phyloP scores from a whole-genome alignment of 495 filamentous ascomycete species.

The Umbilicaria muhlenbergii region DNA sequence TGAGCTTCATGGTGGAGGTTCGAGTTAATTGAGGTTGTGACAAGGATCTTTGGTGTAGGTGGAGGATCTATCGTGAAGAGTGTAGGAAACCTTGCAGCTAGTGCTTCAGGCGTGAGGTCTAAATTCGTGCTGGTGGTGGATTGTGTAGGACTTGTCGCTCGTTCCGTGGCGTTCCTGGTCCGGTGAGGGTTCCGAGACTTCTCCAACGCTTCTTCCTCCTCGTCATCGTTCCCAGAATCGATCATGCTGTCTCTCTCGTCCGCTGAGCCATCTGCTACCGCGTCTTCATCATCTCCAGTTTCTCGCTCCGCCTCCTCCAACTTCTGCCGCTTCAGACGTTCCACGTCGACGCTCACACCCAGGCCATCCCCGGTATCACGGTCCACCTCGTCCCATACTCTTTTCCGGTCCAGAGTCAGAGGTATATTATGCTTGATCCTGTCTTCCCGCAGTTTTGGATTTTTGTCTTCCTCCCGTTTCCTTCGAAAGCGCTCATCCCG shows the following conservation, averaged over 20 bases:
- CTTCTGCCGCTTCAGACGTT: slow-evolving; percentile 56
- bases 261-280: slow-evolving; percentile 4
- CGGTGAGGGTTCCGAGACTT: slow-evolving; percentile 21
- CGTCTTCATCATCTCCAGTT: slow-evolving; percentile 22
- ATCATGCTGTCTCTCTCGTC: slow-evolving; percentile 16
- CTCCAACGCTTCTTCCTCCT: slow-evolving; percentile 27
- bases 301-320: slow-evolving; percentile 43
- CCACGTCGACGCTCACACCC: slow-evolving; percentile 62
- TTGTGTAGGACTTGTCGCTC: slow-evolving; percentile 37
- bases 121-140: slow-evolving; percentile 58
- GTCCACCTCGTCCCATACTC: slow-evolving; percentile 86
- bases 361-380: slow-evolving; percentile 45
- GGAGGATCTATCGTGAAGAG: slow-evolving; percentile 54
- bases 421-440: slow-evolving; percentile 67
- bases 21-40: slow-evolving; percentile 77
- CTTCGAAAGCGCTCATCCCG: slow-evolving; percentile 61
- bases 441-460: slow-evolving; percentile 58
- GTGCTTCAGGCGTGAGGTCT: slow-evolving; percentile 51
- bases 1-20: slow-evolving; percentile 71
- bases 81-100: slow-evolving; percentile 62
- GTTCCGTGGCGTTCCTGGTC: slow-evolving; percentile 31
- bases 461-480: slow-evolving; percentile 69
- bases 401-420: slow-evolving; percentile 70
- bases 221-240: slow-evolving; percentile 19
- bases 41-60: slow-evolving; percentile 58